Evolutionary conservation across 2,329 filamentous ascomycete species (phyloP), one percentile per base, ranked within the genome.

Genomic region (Allantophomopsis cytisporea): DNA sequence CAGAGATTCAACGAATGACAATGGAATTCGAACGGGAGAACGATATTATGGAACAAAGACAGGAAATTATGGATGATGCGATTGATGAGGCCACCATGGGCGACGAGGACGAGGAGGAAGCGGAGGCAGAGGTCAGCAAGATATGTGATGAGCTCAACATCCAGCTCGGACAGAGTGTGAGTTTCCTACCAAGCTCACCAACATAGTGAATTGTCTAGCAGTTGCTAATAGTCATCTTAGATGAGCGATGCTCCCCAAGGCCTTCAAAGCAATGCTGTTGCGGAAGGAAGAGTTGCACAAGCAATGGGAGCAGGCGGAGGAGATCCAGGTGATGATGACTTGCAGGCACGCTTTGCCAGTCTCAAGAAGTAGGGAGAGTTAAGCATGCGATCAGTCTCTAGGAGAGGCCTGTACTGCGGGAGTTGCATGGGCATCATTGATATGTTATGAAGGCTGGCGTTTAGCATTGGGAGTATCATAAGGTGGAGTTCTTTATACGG

Each of bases 21-120:
- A 94, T 95, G 88, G 91, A 98, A 56, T 98, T 98, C 54, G 91
- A 98, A 64, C 81, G 85, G 53, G 91, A 98, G 62, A 98, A 96
- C 62, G 91, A 96, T 54, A 88, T 98, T 43, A 98, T 98, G 91
- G 91, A 98, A 52, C 87, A 96, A 63, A 76, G 91, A 47, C 88
- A 96, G 60, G 91, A 96, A 61, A 95, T 98, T 84, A 96, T 98
- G 91, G 89, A 96, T 56, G 91, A 96, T 60, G 89, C 87, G 15
- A 91, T 98, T 43, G 91, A 98, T 57, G 91, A 98, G 58, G 88
- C 89, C 37, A 95, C 91, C 52, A 91, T 93, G 17, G 68, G 94
- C 31, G 76, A 75, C 13, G 78, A 94, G 44, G 91, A 98, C 55
- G 91, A 94, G 52, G 85, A 88, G 28, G 91, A 98, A 51, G 91